phyloP scores from a whole-genome alignment of 2,329 filamentous ascomycete species.

The Colletotrichum lini region DNA sequence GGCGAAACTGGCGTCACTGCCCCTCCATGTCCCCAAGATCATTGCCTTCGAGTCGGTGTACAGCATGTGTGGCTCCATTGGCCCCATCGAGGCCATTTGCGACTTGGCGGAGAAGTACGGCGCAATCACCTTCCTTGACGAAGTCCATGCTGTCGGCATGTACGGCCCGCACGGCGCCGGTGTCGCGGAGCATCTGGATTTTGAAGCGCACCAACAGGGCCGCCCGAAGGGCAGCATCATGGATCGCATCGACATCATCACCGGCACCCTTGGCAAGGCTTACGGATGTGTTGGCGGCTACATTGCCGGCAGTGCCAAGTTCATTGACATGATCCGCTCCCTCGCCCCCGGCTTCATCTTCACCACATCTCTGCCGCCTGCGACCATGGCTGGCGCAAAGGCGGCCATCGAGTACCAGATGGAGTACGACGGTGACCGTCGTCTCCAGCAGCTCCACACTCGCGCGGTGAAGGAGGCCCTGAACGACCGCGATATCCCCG shows the following conservation, averaged over 20 bases:
- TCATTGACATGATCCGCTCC: conserved; percentile 94
- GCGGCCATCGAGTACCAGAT: conserved; percentile 96
- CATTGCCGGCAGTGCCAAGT: conserved; percentile 88
- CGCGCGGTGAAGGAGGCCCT: conserved; percentile 92
- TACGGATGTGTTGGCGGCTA: conserved; percentile 98
- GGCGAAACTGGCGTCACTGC: conserved; percentile 89
- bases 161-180: conserved; percentile 96
- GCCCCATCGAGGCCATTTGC: conserved; percentile 95
- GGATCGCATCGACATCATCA: conserved; percentile 98
- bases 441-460: conserved; percentile 95
- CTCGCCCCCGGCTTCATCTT: conserved; percentile 98
- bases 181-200: conserved; percentile 97
- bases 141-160: conserved; percentile 99
- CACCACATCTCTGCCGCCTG: conserved; percentile 94
- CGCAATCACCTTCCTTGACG: conserved; percentile 96
- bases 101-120: conserved; percentile 98
- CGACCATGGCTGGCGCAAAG: conserved; percentile 95
- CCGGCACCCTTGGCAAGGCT: conserved; percentile 95
- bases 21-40: conserved; percentile 90
- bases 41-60: conserved; percentile 99
- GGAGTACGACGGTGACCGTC: conserved; percentile 85
- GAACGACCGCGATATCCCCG: conserved; percentile 85
- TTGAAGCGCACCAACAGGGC: conserved; percentile 84
- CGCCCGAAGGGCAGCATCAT: conserved; percentile 86
- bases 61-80: conserved; percentile 98